These are phyloP conservation scores for Triticum turgidum DNA, from an alignment of 176 grass and related monocot genomes.

Conservation along the genomic window DNA sequence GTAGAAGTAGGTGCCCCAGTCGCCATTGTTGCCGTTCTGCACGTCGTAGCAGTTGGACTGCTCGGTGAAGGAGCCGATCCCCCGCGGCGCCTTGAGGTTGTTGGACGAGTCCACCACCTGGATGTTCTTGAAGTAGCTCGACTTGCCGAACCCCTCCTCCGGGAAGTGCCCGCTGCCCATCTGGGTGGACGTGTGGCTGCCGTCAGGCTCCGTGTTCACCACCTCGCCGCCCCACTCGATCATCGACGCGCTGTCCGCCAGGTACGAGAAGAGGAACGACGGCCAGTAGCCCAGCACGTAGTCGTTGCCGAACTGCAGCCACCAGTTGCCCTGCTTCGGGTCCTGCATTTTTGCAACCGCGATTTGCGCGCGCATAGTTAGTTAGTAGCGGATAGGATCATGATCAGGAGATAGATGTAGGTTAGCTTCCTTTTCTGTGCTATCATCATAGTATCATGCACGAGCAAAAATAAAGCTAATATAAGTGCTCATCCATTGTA, in stretches of 20 bases:
- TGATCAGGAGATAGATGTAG: constrained; percentile 7
- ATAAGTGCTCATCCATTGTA: neutral
- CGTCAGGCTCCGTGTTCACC: constrained; percentile 71
- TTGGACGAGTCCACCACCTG: constrained; percentile 77
- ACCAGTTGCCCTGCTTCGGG: constrained; percentile 81
- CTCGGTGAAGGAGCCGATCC: constrained; percentile 76
- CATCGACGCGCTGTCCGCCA: constrained; percentile 75
- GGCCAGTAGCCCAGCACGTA: constrained; percentile 85
- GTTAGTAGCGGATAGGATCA: constrained; percentile 16
- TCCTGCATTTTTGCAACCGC: constrained; percentile 40
- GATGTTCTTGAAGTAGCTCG: constrained; percentile 90
- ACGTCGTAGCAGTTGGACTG: constrained; percentile 89
- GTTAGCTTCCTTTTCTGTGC: constrained; percentile 21
- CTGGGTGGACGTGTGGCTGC: constrained; percentile 74
- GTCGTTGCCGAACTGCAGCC: constrained; percentile 70
- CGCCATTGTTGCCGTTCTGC: constrained; percentile 87
- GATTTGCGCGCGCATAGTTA: neutral
- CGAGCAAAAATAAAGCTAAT: constrained; percentile 1
- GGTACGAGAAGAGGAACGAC: constrained; percentile 78
- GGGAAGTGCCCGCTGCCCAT: constrained; percentile 90
- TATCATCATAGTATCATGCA: constrained; percentile 26
- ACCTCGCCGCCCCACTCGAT: constrained; percentile 91
- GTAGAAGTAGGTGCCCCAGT: constrained; percentile 84
- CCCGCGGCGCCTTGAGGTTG: constrained; percentile 68
- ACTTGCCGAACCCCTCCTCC: constrained; percentile 80